phyloP scores from a whole-genome alignment of 257 asterid genomes.

The Primulina eburnea region DNA sequence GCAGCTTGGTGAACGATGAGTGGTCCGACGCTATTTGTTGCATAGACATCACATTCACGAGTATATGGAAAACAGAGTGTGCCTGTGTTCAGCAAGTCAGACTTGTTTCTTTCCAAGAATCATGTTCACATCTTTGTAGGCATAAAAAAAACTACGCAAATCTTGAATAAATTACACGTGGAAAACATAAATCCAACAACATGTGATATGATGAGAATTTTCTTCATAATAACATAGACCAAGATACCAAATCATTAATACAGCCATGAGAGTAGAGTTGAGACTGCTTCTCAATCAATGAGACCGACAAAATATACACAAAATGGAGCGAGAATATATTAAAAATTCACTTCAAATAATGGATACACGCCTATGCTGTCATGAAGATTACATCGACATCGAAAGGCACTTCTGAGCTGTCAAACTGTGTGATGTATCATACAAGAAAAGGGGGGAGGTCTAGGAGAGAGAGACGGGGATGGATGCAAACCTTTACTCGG shows the following conservation, averaged over 20 bases:
- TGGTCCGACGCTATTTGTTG: too few relatives aligned
- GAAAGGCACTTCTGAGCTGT: too few relatives aligned
- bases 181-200: too few relatives aligned
- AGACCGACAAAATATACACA: background rate
- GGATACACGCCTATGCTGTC: background rate
- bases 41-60: too few relatives aligned
- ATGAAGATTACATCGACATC: background rate
- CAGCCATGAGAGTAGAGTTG: background rate
- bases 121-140: too few relatives aligned
- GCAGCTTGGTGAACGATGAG: too few relatives aligned
- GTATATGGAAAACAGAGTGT: too few relatives aligned
- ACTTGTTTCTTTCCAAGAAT: too few relatives aligned
- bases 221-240: background rate
- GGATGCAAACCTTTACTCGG: background rate
- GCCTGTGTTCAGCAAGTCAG: too few relatives aligned
- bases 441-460: background rate
- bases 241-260: background rate
- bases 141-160: too few relatives aligned
- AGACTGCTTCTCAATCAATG: background rate
- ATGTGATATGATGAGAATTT: background rate
- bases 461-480: background rate
- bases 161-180: too few relatives aligned
- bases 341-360: background rate
- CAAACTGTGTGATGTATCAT: background rate
- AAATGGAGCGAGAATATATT: background rate